These are phyloP conservation scores for Furcasterigmium sp. DNA, from an alignment of 2,329 filamentous ascomycete genomes.

Conservation along the genomic window DNA sequence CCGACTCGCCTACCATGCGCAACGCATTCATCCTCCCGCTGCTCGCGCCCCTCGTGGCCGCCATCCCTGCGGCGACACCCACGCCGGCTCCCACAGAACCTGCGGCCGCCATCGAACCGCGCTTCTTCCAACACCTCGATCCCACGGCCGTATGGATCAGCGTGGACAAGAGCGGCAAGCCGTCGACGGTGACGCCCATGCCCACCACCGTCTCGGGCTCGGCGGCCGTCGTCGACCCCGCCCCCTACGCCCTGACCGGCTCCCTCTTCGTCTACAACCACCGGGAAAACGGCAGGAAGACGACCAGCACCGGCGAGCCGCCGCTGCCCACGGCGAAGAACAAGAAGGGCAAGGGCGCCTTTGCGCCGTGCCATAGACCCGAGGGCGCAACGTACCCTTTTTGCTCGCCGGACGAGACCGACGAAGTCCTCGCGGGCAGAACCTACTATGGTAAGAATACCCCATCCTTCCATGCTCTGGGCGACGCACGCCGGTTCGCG, in stretches of 20 bases:
- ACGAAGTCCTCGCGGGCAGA: conserved; percentile 35
- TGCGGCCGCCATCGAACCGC: conserved; percentile 16
- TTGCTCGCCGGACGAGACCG: conserved; percentile 40
- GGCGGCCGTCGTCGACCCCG: conserved; percentile 29
- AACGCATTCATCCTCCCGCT: not conserved
- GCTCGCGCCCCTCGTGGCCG: not conserved
- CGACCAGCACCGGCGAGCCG: conserved; percentile 35
- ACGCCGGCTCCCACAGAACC: conserved; percentile 16
- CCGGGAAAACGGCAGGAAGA: conserved; percentile 27
- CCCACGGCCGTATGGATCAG: conserved; percentile 45
- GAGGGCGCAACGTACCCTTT: conserved; percentile 44
- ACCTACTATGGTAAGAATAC: conserved; percentile 52
- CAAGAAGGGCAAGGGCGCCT: conserved; percentile 39
- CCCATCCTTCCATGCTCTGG: too few relatives aligned
- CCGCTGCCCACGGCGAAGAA: conserved; percentile 38
- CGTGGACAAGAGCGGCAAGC: conserved; percentile 40
- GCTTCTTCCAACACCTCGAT: conserved; percentile 12
- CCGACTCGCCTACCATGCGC: not conserved
- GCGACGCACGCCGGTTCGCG: too few relatives aligned
- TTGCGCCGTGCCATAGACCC: conserved; percentile 42
- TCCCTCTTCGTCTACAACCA: conserved; percentile 31
- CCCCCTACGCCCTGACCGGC: conserved; percentile 42
- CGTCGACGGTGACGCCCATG: conserved; percentile 44
- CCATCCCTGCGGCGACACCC: not conserved
- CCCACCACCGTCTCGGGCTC: conserved; percentile 39